Evolutionary conservation across 345 rosid species (phyloP).

Genomic region (Pugionium dolabratum): DNA sequence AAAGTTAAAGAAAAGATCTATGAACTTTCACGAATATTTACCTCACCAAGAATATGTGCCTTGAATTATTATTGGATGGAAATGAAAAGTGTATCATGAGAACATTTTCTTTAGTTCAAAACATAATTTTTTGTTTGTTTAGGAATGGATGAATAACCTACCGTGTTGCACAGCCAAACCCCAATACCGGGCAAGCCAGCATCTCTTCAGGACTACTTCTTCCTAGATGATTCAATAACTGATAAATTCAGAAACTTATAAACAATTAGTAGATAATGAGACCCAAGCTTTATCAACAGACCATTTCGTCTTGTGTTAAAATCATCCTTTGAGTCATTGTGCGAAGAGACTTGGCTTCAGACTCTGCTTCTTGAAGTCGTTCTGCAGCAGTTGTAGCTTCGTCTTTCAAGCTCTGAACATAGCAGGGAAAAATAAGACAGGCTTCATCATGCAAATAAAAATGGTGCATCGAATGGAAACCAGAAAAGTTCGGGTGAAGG

Average conservation of each 20-base stretch:
- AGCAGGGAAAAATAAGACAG: constrained; percentile 25
- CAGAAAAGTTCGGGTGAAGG: constrained; percentile 34
- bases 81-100: background rate
- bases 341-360: constrained; percentile 81
- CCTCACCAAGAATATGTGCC: constrained; percentile 5
- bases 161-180: constrained; percentile 91
- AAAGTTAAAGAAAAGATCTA: constrained; percentile 30
- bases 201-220: constrained; percentile 98
- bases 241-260: constrained; percentile 26
- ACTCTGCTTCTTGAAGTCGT: constrained; percentile 80
- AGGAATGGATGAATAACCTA: constrained; percentile 45
- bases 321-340: constrained; percentile 95
- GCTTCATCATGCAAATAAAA: constrained; percentile 33
- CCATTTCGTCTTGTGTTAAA: constrained; percentile 93
- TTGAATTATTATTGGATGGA: background rate
- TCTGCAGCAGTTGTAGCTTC: constrained; percentile 63
- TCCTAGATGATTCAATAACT: constrained; percentile 54
- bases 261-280: constrained; percentile 23
- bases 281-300: constrained; percentile 40
- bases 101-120: constrained; percentile 9
- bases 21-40: constrained; percentile 5
- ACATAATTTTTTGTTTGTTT: background rate
- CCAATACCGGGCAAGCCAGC: constrained; percentile 99
- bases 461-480: constrained; percentile 22
- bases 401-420: constrained; percentile 68